Base-by-base conservation (phyloP, 148 eudicot genomes). In the Rhododendron molle region DNA sequence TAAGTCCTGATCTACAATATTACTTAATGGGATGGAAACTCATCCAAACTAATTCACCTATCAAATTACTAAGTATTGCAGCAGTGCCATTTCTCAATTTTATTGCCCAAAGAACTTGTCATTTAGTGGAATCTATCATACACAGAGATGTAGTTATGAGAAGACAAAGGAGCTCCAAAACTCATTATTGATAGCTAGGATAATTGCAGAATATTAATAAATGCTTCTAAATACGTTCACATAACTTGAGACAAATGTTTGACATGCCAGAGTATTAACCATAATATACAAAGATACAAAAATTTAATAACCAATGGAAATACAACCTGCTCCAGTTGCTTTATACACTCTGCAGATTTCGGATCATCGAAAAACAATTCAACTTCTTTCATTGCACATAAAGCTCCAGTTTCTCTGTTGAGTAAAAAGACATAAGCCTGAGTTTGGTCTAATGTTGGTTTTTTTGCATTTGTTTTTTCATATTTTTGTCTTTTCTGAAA, bases 351-450 rank as follows among this genome's bases (percentile, higher is more conserved):
- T 78, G 89, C 90, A 88, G 94, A 89, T 84, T 93, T 94, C 4
- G 92, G 89, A 84, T 97, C 99, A 90, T 93, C 97, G 78, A 90
- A 91, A 69, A 91, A 86, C 81, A 97, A 83, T 83, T 95, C 98
- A 62, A 97, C 99, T 88, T 95, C 99, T 91, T 97, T 97, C 98
- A 97, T 94, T 74, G 99, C 99, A 90, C 99, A 97, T 76, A 94
- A 90, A n/a, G 99, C 99, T 85, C 99, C 99, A 77, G 99, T 97
- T 90, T 93, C 97, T 81, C 98, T 97, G 91, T 88, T 52, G 26
- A 77, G 76, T 32, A 79, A 28, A 40, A 78, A 62, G 60, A 4
- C 81, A 49, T 7, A 65, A 71, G 40, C 32, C 76, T 30, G 6
- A 71, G 40, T 71, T 71, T 71, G 40, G 38, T 13, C 38, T 14